Percentiles rank a stretch among this genome's conserved stretches.
These are phyloP conservation scores for Agaricales sp. DNA, from an alignment of 1,284 basidiomycete species.

Conservation along the genomic window DNA sequence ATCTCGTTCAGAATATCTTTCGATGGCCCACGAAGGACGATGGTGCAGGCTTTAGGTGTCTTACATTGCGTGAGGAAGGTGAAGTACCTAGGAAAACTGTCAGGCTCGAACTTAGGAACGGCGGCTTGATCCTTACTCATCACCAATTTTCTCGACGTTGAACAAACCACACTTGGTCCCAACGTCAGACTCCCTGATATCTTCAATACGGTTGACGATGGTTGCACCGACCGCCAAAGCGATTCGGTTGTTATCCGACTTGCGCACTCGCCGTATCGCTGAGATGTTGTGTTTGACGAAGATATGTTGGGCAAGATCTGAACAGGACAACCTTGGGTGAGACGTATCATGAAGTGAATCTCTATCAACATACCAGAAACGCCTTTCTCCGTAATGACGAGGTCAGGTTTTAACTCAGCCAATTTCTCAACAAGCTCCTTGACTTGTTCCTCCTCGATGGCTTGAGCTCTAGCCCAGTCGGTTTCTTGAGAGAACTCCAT, in stretches of 20 bases:
- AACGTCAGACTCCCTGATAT: slow-evolving; percentile 85
- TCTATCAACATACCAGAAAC: slow-evolving; percentile 82
- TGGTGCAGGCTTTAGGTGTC: slow-evolving; percentile 96
- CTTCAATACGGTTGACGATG: slow-evolving; percentile 95
- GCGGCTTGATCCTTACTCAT: slow-evolving; percentile 61
- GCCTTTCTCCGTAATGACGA: slow-evolving; percentile 97
- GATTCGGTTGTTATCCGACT: slow-evolving; percentile 98
- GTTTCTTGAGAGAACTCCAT: slow-evolving; percentile 95
- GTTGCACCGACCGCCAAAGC: slow-evolving; percentile 93
- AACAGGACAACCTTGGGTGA: neutral
- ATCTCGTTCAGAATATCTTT: slow-evolving; percentile 99
- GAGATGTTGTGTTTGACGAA: slow-evolving; percentile 86
- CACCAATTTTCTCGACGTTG: slow-evolving; percentile 94
- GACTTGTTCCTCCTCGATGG: slow-evolving; percentile 97
- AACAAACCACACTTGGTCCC: slow-evolving; percentile 93
- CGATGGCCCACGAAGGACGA: slow-evolving; percentile 94
- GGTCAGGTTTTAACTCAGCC: slow-evolving; percentile 90
- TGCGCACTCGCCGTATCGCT: slow-evolving; percentile 89
- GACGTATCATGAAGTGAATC: no score
- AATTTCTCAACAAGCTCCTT: slow-evolving; percentile 83
- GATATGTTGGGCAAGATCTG: slow-evolving; percentile 91
- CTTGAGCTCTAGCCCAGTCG: slow-evolving; percentile 89
- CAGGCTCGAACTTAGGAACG: slow-evolving; percentile 1
- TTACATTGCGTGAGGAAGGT: slow-evolving; percentile 91
- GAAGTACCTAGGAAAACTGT: slow-evolving; percentile 64